These are phyloP conservation scores for Cryptomeria japonica DNA, from an alignment of 75 land plant species.

Conservation along the genomic window DNA sequence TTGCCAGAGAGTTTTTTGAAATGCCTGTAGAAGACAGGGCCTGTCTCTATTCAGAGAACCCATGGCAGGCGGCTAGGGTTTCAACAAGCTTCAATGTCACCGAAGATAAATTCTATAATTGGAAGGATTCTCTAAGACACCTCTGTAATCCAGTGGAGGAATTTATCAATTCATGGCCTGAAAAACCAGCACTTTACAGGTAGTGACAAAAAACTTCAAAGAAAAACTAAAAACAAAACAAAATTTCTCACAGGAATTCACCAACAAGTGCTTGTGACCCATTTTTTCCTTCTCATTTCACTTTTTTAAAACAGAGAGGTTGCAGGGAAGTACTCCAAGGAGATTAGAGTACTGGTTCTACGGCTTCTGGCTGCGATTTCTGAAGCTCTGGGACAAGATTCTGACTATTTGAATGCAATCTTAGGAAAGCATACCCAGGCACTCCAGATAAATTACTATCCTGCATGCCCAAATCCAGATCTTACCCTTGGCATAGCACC, in stretches of 20 bases:
- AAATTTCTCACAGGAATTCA: slow-evolving; percentile 17
- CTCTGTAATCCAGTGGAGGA: slow-evolving; percentile 40
- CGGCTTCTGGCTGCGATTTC: slow-evolving; percentile 42
- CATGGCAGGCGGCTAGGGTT: slow-evolving; percentile 40
- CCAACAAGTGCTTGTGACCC: slow-evolving; percentile 24
- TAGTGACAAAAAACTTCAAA: neutral
- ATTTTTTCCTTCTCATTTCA: neutral
- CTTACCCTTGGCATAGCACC: slow-evolving; percentile 30
- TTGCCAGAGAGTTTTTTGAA: slow-evolving; percentile 47
- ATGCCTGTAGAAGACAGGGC: slow-evolving; percentile 51
- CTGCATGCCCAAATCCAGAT: slow-evolving; percentile 73
- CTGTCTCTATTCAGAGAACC: slow-evolving; percentile 23
- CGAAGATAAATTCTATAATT: slow-evolving; percentile 47
- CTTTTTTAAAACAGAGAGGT: too few species aligned
- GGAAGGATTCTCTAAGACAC: slow-evolving; percentile 71
- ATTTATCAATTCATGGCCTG: slow-evolving; percentile 53
- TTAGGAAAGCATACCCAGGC: slow-evolving; percentile 49
- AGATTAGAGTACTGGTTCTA: slow-evolving; percentile 16
- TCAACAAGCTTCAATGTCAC: slow-evolving; percentile 44
- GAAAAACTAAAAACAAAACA: neutral
- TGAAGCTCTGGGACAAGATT: slow-evolving; percentile 54
- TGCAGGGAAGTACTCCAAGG: too few species aligned
- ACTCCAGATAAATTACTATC: slow-evolving; percentile 66
- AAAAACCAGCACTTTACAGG: slow-evolving; percentile 29
- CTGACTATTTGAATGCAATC: slow-evolving; percentile 29